phyloP scores from a whole-genome alignment of 805 yeast species.

The Cyberlindnera suaveolens region DNA sequence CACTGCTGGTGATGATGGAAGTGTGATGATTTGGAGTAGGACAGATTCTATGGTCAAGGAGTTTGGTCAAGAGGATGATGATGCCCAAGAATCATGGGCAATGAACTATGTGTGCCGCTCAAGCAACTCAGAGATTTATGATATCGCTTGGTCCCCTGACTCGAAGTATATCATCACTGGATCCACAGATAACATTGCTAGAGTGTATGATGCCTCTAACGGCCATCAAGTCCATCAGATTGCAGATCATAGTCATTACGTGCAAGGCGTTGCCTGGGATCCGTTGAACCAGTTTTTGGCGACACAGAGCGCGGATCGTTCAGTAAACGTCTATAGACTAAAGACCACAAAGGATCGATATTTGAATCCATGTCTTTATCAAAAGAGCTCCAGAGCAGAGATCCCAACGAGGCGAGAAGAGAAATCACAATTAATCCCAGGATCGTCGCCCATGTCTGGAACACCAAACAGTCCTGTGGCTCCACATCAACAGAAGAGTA shows the following conservation, averaged over 20 bases:
- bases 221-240: constrained; percentile 56
- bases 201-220: constrained; percentile 53
- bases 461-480: not conserved
- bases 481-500: constrained; percentile 21
- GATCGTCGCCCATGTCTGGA: not conserved
- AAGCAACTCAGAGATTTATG: constrained; percentile 76
- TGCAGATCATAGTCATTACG: constrained; percentile 78
- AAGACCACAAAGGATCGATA: constrained; percentile 12
- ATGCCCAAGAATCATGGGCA: constrained; percentile 68
- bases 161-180: constrained; percentile 74
- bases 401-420: constrained; percentile 32
- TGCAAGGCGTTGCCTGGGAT: constrained; percentile 97
- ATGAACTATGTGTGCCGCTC: constrained; percentile 53
- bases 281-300: constrained; percentile 73
- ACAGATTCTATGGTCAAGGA: constrained; percentile 50
- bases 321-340: constrained; percentile 63
- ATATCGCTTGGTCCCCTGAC: constrained; percentile 89
- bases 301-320: constrained; percentile 86
- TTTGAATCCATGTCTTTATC: constrained; percentile 33
- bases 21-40: constrained; percentile 71
- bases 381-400: constrained; percentile 53
- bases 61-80: constrained; percentile 51
- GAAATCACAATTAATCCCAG: not conserved
- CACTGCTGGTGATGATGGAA: constrained; percentile 94
- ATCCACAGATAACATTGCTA: constrained; percentile 80